Percentiles rank a stretch among this genome's conserved stretches.
phyloP scores from a whole-genome alignment of 1,139 yeast species.

The Pichia sp. region DNA sequence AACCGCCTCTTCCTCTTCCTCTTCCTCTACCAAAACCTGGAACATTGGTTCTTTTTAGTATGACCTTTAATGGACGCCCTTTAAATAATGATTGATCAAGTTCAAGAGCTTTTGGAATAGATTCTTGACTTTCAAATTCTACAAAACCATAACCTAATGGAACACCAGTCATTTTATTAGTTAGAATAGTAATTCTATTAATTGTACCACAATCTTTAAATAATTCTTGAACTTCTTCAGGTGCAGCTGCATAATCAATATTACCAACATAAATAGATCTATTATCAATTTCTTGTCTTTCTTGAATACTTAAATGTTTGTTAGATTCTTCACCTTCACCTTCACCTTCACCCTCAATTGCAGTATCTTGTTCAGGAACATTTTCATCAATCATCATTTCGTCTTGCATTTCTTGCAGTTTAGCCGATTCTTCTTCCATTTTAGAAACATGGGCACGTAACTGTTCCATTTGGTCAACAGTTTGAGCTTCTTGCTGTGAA shows the following conservation, averaged over 20 bases:
- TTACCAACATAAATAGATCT: conserved; percentile 57
- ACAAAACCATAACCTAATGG: conserved; percentile 69
- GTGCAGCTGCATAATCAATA: conserved; percentile 53
- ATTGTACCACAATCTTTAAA: conserved; percentile 49
- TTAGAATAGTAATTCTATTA: conserved; percentile 53
- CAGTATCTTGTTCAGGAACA: not conserved
- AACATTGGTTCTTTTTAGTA: conserved; percentile 61
- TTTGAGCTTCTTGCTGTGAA: not conserved
- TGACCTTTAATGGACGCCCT: conserved; percentile 52
- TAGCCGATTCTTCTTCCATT: conserved; percentile 50
- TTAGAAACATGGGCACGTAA: conserved; percentile 27
- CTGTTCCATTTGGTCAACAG: conserved; percentile 22
- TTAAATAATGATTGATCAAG: conserved; percentile 46
- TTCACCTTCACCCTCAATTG: conserved; percentile 22
- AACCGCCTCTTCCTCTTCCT: conserved; percentile 20
- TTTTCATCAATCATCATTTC: conserved; percentile 33
- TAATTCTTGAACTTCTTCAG: conserved; percentile 51
- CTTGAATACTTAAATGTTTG: conserved; percentile 31
- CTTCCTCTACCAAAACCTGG: conserved; percentile 45
- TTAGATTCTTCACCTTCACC: not conserved
- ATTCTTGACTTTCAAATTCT: conserved; percentile 47
- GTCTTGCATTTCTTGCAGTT: conserved; percentile 46
- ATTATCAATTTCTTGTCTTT: conserved; percentile 50
- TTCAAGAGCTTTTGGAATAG: conserved; percentile 46
- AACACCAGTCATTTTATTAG: conserved; percentile 51